Evolutionary conservation across 257 asterid species (phyloP).

Genomic region (Anisodus tanguticus): DNA sequence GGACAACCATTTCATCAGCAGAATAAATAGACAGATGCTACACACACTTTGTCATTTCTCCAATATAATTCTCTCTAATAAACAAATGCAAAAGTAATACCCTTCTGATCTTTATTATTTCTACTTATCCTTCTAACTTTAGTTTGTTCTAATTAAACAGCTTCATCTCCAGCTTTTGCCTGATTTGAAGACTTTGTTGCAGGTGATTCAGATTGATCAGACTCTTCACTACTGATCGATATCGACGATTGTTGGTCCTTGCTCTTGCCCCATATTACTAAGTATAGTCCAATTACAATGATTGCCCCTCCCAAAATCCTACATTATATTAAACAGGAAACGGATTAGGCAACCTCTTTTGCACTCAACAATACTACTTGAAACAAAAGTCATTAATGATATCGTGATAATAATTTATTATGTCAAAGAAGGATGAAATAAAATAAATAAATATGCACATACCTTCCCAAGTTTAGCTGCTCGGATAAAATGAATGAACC

Average conservation of each 20-base stretch:
- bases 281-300: constrained; percentile 53
- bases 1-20: background rate
- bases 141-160: background rate
- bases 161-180: constrained; percentile 1
- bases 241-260: constrained; percentile 37
- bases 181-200: background rate
- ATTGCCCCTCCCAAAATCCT: constrained; percentile 56
- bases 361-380: background rate
- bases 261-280: constrained; percentile 59
- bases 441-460: background rate
- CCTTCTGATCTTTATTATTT: background rate
- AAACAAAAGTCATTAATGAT: background rate
- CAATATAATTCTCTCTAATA: background rate
- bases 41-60: background rate
- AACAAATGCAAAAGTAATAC: background rate
- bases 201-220: background rate
- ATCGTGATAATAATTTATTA: background rate
- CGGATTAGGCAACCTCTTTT: background rate
- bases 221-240: background rate
- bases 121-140: background rate
- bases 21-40: background rate
- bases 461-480: constrained; percentile 60
- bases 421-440: background rate
- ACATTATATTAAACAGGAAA: constrained; percentile 31
- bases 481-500: constrained; percentile 58